phyloP scores from a whole-genome alignment of 371 early-diverging fungal genomes.

The Funneliformis caledonium region DNA sequence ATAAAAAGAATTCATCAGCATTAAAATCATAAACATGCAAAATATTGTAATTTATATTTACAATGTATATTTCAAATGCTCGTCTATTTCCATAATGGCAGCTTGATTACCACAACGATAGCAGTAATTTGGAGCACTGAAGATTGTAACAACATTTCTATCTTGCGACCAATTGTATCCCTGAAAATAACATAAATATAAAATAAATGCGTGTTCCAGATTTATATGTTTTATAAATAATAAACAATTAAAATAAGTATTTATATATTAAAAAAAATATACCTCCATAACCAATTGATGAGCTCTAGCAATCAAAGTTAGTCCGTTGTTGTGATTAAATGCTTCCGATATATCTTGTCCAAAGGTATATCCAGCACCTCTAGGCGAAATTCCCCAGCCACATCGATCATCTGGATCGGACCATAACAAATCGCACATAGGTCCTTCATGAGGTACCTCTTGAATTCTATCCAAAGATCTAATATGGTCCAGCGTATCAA shows the following conservation, averaged over 20 bases:
- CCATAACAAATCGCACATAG: constrained; percentile 96
- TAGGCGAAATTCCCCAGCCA: constrained; percentile 98
- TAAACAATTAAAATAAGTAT: neutral
- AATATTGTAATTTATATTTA: constrained; percentile 52
- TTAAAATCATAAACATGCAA: neutral
- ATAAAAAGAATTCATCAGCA: neutral
- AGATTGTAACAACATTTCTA: constrained; percentile 98
- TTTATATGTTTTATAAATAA: no score
- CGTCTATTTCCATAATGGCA: constrained; percentile 97
- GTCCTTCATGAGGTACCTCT: constrained; percentile 99
- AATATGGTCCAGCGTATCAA: constrained; percentile 98
- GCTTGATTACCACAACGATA: constrained; percentile 94
- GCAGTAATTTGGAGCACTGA: constrained; percentile 99
- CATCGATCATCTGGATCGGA: constrained; percentile 95
- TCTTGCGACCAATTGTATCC: constrained; percentile 82
- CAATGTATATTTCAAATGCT: constrained; percentile 94
- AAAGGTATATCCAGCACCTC: constrained; percentile 99
- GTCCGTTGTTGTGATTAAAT: constrained; percentile 97
- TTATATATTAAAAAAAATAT: constrained; percentile 14
- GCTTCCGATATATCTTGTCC: constrained; percentile 93
- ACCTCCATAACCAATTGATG: constrained; percentile 99
- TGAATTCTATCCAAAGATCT: constrained; percentile 95
- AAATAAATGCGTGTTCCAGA: no score
- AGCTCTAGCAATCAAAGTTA: constrained; percentile 97
- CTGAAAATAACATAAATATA: neutral